Percentiles rank a stretch among this genome's conserved stretches.
Conservation (phyloP, 768 basidiomycete species). For the Boletales sp. region DNA sequence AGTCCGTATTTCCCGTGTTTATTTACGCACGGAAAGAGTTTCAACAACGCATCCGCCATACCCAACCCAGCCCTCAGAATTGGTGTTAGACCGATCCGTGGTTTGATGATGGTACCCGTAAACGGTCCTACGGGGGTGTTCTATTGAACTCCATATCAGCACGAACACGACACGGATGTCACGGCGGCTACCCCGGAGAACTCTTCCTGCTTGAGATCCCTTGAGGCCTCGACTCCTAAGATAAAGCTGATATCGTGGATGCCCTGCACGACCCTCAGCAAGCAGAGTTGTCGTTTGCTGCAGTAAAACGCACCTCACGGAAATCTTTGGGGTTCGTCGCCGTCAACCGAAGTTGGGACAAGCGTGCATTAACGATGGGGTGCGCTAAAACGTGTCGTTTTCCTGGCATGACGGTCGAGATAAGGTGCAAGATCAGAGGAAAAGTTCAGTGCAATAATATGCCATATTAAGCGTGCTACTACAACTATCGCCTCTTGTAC, state of each 20-base stretch:
- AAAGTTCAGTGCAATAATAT: background rate
- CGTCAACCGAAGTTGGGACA: constrained; percentile 65
- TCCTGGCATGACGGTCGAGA: constrained; percentile 25
- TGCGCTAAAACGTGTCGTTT: constrained; percentile 58
- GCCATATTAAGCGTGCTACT: background rate
- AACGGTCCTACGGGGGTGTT: constrained; percentile 79
- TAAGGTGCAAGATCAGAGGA: background rate
- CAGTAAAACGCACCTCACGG: constrained; percentile 54
- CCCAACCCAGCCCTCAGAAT: constrained; percentile 92
- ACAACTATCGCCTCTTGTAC: constrained; percentile 76
- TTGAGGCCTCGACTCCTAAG: constrained; percentile 80
- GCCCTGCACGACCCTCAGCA: constrained; percentile 43
- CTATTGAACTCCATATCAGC: constrained; percentile 33
- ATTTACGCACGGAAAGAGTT: constrained; percentile 73
- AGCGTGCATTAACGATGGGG: constrained; percentile 68
- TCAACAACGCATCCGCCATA: constrained; percentile 86
- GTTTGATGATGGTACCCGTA: constrained; percentile 70
- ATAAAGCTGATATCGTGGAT: constrained; percentile 73
- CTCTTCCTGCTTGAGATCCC: constrained; percentile 56
- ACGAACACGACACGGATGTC: background rate
- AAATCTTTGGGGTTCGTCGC: constrained; percentile 70
- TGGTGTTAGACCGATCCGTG: constrained; percentile 81
- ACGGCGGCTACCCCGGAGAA: constrained; percentile 56
- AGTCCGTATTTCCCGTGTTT: background rate
- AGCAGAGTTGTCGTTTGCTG: background rate